Conservation (phyloP, 495 filamentous ascomycete genomes). For the Penicillium turbatum region DNA sequence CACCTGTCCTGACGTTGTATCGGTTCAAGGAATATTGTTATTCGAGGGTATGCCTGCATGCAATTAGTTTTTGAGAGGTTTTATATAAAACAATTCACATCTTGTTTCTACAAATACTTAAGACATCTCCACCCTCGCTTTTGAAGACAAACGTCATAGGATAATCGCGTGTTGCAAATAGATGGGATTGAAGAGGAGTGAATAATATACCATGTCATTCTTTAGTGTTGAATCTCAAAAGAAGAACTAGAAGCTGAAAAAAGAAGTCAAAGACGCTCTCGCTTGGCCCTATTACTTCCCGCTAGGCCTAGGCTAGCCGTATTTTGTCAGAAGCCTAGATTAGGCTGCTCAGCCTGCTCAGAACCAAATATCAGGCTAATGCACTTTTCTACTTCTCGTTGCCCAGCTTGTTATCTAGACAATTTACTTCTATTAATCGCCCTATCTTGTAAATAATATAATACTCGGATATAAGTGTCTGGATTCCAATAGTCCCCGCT, state of each 20-base stretch:
- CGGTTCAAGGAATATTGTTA: no score
- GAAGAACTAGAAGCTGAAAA: background rate
- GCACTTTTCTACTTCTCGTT: background rate
- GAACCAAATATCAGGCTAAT: background rate
- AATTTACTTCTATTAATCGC: no score
- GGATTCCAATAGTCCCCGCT: no score
- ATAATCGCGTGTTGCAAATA: background rate
- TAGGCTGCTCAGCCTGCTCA: background rate
- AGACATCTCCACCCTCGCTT: background rate
- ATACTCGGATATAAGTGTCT: no score
- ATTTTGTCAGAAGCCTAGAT: background rate
- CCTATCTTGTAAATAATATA: no score
- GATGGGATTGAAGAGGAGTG: background rate
- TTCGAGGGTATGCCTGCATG: no score
- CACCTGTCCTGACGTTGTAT: no score
- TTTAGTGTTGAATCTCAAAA: background rate
- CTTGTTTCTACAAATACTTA: background rate
- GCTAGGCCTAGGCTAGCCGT: slow-evolving; percentile 2
- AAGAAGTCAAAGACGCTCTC: background rate
- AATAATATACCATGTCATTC: background rate
- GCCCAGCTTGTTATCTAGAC: slow-evolving; percentile 2
- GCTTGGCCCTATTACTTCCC: slow-evolving; percentile 2
- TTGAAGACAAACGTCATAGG: background rate
- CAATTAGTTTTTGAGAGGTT: no score
- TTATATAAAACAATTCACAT: no score